Evolutionary conservation across 2,329 filamentous ascomycete genomes (phyloP).

Genomic region (Exophiala sp.): DNA sequence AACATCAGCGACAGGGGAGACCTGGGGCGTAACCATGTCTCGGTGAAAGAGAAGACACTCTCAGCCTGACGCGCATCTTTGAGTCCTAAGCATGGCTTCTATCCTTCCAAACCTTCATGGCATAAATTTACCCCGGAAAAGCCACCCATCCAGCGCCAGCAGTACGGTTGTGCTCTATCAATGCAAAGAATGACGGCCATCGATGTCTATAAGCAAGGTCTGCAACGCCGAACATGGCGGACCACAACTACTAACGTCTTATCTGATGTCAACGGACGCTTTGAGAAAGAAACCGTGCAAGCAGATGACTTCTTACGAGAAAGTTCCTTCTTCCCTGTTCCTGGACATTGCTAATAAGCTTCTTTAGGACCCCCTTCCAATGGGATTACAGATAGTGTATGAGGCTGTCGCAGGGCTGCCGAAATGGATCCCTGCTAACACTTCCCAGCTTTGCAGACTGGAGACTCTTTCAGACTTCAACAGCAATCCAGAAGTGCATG

Average conservation of each 20-base stretch:
- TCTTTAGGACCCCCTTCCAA: slow-evolving; percentile 3
- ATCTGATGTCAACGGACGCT: not conserved
- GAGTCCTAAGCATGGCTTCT: not conserved
- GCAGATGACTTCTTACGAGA: slow-evolving; percentile 6
- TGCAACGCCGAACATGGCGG: not conserved
- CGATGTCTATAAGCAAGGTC: slow-evolving; percentile 7
- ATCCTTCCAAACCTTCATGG: not conserved
- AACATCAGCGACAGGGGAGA: too few relatives aligned
- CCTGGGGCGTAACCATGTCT: too few relatives aligned
- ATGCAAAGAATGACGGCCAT: slow-evolving; percentile 2
- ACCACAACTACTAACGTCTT: not conserved
- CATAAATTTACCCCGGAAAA: not conserved
- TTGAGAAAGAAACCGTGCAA: not conserved
- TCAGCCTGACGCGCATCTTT: not conserved
- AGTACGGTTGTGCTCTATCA: not conserved
- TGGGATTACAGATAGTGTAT: slow-evolving; percentile 16
- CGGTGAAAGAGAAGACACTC: too few relatives aligned
- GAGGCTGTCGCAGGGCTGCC: not conserved
- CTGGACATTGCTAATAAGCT: not conserved
- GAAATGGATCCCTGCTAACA: not conserved
- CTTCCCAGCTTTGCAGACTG: slow-evolving; percentile 11
- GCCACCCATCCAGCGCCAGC: not conserved
- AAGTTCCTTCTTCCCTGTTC: not conserved
- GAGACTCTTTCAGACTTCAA: not conserved
- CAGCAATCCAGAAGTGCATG: slow-evolving; percentile 3